phyloP scores from a whole-genome alignment of 176 grass and related monocot species.

The Oryza australiensis region DNA sequence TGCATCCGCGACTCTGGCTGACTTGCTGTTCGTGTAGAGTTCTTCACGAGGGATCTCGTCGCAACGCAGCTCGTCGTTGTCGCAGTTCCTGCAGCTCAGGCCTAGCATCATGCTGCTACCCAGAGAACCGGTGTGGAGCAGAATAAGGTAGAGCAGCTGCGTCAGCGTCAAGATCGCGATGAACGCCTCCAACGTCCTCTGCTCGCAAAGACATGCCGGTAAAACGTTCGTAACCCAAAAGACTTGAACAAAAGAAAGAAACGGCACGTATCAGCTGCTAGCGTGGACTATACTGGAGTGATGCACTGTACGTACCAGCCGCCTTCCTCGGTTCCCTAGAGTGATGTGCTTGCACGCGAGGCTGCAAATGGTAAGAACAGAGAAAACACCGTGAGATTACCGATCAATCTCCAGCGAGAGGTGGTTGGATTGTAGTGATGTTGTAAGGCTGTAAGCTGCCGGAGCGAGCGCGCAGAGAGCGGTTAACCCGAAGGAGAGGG shows the following conservation, averaged over 20 bases:
- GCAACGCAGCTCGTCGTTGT: background rate
- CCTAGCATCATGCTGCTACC: background rate
- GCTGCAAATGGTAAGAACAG: background rate
- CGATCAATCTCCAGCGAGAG: background rate
- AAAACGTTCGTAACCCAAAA: background rate
- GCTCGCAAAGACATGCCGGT: background rate
- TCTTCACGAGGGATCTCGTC: background rate
- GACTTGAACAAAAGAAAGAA: background rate
- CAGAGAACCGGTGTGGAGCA: background rate
- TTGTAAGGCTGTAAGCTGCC: too few species aligned
- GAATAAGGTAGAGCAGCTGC: background rate
- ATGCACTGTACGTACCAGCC: background rate
- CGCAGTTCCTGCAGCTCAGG: background rate
- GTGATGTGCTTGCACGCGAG: background rate
- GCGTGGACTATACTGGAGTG: too few species aligned
- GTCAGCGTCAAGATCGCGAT: background rate
- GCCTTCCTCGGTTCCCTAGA: background rate
- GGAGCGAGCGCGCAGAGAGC: too few species aligned
- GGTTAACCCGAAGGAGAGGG: background rate
- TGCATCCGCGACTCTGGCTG: background rate
- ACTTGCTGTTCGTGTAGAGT: background rate
- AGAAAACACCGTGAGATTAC: background rate
- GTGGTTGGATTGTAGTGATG: too few species aligned
- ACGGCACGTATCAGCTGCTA: background rate
- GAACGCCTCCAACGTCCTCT: conserved; percentile 2